Conservation (phyloP, 2,329 filamentous ascomycete species). For the Penicillium digitatum region DNA sequence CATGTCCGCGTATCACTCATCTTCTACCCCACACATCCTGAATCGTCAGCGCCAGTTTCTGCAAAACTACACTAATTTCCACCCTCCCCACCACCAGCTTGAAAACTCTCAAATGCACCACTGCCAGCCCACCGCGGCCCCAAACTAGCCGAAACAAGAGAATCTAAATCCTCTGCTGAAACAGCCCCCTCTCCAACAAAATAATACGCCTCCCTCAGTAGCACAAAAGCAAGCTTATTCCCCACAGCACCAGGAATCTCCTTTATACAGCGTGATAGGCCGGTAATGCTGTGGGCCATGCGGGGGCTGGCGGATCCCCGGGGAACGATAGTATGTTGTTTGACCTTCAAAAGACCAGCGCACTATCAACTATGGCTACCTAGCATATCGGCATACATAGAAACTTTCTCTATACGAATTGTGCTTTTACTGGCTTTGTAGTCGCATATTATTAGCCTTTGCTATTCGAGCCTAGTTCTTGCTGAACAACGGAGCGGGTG, state of each 20-base stretch:
- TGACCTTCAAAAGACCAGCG: no score
- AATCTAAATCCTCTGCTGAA: constrained; percentile 51
- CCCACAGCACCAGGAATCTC: constrained; percentile 56
- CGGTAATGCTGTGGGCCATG: constrained; percentile 19
- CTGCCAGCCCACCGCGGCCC: constrained; percentile 55
- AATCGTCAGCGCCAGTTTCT: constrained; percentile 55
- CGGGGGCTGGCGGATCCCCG: neutral
- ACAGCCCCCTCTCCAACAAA: constrained; percentile 54
- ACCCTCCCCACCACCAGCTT: constrained; percentile 54
- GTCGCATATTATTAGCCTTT: neutral
- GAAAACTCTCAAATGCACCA: constrained; percentile 57
- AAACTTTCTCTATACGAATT: no score
- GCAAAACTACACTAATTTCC: constrained; percentile 52
- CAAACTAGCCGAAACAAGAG: constrained; percentile 50
- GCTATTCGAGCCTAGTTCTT: neutral
- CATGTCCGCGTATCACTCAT: neutral
- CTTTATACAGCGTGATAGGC: constrained; percentile 51
- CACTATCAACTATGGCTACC: no score
- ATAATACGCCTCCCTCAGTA: constrained; percentile 54
- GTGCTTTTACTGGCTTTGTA: neutral
- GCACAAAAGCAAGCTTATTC: constrained; percentile 55
- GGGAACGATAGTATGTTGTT: neutral
- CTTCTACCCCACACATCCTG: constrained; percentile 49
- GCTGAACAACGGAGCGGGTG: neutral
- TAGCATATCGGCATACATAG: no score